Evolutionary conservation across 495 filamentous ascomycete genomes (phyloP), one percentile per base, ranked within the genome.

Genomic region (Xylaria venustula): DNA sequence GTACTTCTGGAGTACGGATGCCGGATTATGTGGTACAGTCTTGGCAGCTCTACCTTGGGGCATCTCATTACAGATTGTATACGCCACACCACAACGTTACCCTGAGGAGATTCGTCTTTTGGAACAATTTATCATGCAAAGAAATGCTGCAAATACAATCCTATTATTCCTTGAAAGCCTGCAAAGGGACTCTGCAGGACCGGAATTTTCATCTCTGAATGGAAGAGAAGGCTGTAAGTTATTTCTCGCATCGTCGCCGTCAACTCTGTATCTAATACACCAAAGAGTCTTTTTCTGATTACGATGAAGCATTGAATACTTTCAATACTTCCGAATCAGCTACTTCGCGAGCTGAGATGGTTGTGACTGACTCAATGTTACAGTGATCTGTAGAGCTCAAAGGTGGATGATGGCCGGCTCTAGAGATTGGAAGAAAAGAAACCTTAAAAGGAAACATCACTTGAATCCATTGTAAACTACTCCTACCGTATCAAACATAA

Each of bases 361-460:
- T 6, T 1, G 12, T 47, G 23, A 25, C 42, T 57, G 14, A 57
- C 54, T 20, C 19, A 15, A 17, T 20, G 5, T 26, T 37, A 12
- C 12, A 57, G 54, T 57, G 30, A 22, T 57, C 7, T 28, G 23
- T 14, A 34, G 54, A 57, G 54, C 54, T 37, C 42, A 26, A 26
- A 48, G 26, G 0, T 57, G 54, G 54, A 57, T 57, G 54, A 57
- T 48, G 54, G 54, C 28, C 44, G 19, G 14, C 42, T 3, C 54
- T 57, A 46, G 28, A 12, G 23, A 17, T n/a, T n/a, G n/a, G n/a
- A n/a, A 20, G 19, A 20, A 7, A 45, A 45, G 17, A 17, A 5
- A 7, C 42, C 2, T 20, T 3, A 5, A 19, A 19, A 2, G 19
- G 22, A 20, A 20, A 11, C 30, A 34, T 5, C 30, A 34, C 30